These are phyloP conservation scores for Podila epicladia DNA, from an alignment of 192 early-diverging fungal genomes.

Conservation along the genomic window DNA sequence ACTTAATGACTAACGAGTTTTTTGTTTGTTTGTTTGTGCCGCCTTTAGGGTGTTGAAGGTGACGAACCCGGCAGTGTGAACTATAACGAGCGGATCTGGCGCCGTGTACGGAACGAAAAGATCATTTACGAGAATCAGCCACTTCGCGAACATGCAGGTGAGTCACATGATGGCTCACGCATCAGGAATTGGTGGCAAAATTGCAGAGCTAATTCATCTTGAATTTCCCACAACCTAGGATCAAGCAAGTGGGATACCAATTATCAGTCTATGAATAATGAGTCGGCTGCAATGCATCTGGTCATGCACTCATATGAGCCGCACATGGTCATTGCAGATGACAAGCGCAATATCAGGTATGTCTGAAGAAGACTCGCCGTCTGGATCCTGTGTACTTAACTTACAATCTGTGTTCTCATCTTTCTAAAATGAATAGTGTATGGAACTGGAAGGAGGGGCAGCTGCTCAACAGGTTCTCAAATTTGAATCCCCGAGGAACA, in stretches of 20 bases:
- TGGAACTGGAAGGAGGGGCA: constrained; percentile 78
- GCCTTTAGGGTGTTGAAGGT: constrained; percentile 69
- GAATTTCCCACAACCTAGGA: constrained; percentile 35
- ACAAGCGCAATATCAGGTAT: constrained; percentile 73
- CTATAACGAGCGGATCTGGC: constrained; percentile 80
- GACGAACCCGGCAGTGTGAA: constrained; percentile 85
- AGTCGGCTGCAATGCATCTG: constrained; percentile 60
- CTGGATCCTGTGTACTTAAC: too few relatives aligned
- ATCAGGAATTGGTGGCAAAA: background rate
- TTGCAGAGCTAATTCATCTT: too few relatives aligned
- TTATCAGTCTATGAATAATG: constrained; percentile 60
- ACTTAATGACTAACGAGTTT: background rate
- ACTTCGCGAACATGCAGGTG: constrained; percentile 64
- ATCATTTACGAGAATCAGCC: constrained; percentile 62
- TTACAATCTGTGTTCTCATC: too few relatives aligned
- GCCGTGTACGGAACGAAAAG: constrained; percentile 73
- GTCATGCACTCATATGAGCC: constrained; percentile 89
- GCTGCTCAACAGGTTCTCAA: constrained; percentile 71
- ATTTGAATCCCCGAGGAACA: constrained; percentile 73
- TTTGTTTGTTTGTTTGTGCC: background rate
- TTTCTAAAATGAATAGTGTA: constrained; percentile 57
- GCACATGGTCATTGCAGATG: constrained; percentile 82
- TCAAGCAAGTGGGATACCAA: constrained; percentile 68
- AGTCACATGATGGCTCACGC: background rate
- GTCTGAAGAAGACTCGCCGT: background rate